Percentiles rank a stretch among this genome's conserved stretches.
phyloP scores from a whole-genome alignment of 495 filamentous ascomycete genomes.

The Eremomyces bilateralis region DNA sequence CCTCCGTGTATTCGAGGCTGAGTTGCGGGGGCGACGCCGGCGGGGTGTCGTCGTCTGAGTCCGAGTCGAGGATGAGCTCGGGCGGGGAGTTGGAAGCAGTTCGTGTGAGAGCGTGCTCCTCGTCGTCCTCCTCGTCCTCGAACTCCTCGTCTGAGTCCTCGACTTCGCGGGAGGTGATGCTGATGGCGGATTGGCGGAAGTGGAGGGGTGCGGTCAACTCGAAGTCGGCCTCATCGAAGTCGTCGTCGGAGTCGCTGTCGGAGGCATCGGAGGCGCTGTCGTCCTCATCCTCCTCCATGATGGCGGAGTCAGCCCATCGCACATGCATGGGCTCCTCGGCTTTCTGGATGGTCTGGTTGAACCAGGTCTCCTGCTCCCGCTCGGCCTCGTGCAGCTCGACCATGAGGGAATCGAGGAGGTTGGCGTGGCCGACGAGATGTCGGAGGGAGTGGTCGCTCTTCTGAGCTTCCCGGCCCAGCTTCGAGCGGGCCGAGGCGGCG shows the following conservation, averaged over 20 bases:
- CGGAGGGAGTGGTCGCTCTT: constrained; percentile 83
- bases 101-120: constrained; percentile 46
- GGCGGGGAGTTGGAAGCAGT: constrained; percentile 49
- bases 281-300: constrained; percentile 45
- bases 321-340: constrained; percentile 50
- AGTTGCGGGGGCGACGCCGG: constrained; percentile 62
- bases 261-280: constrained; percentile 21
- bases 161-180: constrained; percentile 13
- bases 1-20: constrained; percentile 44
- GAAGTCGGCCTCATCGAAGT: constrained; percentile 15
- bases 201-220: constrained; percentile 14
- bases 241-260: constrained; percentile 16
- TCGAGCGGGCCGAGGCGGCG: constrained; percentile 82
- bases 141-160: constrained; percentile 28
- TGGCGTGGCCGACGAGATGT: constrained; percentile 88
- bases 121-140: constrained; percentile 44
- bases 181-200: constrained; percentile 19
- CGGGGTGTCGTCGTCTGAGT: constrained; percentile 55
- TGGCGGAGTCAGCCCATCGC: constrained; percentile 73
- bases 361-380: constrained; percentile 91
- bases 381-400: constrained; percentile 86
- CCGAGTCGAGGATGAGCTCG: constrained; percentile 50
- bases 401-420: constrained; percentile 92
- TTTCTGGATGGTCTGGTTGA: constrained; percentile 79
- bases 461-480: constrained; percentile 82